A percentile compares a stretch with the other conserved stretches of the same genome.
These are phyloP conservation scores for Catharanthus roseus DNA, from an alignment of 257 asterid genomes.

Conservation along the genomic window DNA sequence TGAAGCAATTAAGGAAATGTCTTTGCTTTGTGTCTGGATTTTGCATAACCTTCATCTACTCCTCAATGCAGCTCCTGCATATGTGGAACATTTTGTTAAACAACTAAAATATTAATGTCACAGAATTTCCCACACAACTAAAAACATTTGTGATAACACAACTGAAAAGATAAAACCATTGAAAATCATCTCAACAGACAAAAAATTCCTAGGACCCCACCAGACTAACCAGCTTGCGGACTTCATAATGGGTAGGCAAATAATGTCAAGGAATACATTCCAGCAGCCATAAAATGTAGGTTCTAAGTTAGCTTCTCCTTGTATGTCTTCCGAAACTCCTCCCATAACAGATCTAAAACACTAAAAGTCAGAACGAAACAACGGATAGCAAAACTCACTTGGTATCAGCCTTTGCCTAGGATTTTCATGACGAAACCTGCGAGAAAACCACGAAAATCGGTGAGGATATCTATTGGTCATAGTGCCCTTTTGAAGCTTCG, in stretches of 20 bases:
- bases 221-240: neutral
- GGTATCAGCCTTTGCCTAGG: too few species aligned
- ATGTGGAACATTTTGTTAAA: neutral
- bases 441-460: too few species aligned
- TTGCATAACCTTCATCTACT: slow-evolving; percentile 51
- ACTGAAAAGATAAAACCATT: neutral
- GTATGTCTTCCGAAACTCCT: too few species aligned
- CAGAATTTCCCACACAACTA: neutral
- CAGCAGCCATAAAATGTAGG: neutral
- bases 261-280: neutral
- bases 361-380: too few species aligned
- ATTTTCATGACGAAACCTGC: too few species aligned
- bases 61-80: slow-evolving; percentile 73
- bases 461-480: too few species aligned
- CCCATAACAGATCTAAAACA: too few species aligned
- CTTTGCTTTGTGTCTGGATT: slow-evolving; percentile 29
- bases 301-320: too few species aligned
- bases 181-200: neutral
- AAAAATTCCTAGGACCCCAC: neutral
- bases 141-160: neutral
- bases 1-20: neutral
- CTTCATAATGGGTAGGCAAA: neutral
- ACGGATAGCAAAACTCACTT: too few species aligned
- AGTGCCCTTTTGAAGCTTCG: too few species aligned
- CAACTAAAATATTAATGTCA: too few species aligned